Conservation (phyloP, 768 basidiomycete genomes). For the Pulveroboletus frians region DNA sequence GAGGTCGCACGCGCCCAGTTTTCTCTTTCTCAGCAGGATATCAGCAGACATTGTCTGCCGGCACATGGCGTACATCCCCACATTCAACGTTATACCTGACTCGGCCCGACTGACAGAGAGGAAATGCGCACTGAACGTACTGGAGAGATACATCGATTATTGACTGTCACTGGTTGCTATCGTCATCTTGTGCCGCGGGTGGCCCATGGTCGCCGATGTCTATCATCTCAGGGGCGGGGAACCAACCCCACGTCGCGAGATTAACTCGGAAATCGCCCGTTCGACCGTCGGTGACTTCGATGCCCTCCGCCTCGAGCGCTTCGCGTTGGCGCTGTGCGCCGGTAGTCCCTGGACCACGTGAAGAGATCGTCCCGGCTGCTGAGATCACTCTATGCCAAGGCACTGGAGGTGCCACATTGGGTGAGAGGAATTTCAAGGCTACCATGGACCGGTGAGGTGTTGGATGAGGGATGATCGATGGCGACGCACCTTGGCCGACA, state of each 20-base stretch:
- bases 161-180: background rate
- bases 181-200: background rate
- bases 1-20: background rate
- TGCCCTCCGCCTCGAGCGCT: conserved; percentile 74
- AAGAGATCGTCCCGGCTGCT: conserved; percentile 69
- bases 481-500: conserved; percentile 67
- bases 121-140: background rate
- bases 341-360: conserved; percentile 75
- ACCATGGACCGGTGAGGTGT: background rate
- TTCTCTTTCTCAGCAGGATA: background rate
- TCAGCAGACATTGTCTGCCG: background rate
- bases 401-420: conserved; percentile 55
- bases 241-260: conserved; percentile 60
- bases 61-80: background rate
- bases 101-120: background rate
- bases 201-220: conserved; percentile 11
- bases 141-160: background rate
- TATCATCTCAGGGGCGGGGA: conserved; percentile 39
- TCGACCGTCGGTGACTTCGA: conserved; percentile 60
- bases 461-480: background rate
- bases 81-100: background rate
- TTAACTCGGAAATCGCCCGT: conserved; percentile 57
- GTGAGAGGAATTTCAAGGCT: conserved; percentile 77
- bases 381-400: conserved; percentile 81
- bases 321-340: conserved; percentile 74